Conservation (phyloP, 2,329 filamentous ascomycete species). For the Neoascochyta sp. region DNA sequence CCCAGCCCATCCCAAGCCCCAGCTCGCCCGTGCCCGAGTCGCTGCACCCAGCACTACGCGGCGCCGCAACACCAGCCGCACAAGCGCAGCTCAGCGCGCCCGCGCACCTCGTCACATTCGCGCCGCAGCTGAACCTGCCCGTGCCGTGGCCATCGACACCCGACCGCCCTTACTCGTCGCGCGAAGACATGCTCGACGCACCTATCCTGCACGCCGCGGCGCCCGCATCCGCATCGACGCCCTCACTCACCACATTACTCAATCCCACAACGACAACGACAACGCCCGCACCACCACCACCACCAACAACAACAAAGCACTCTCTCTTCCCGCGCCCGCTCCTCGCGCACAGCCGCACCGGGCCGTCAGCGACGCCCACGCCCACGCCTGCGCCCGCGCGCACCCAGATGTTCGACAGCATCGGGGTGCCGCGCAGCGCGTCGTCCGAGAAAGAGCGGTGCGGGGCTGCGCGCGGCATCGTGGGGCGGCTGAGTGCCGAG, state of each 20-base stretch:
- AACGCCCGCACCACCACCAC: slow-evolving; percentile 6
- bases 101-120: slow-evolving; percentile 5
- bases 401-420: slow-evolving; percentile 6
- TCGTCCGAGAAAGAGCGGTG: not conserved
- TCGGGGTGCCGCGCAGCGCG: slow-evolving; percentile 4
- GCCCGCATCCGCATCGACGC: slow-evolving; percentile 2
- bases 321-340: slow-evolving; percentile 21
- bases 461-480: slow-evolving; percentile 5
- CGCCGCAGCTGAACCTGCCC: slow-evolving; percentile 6
- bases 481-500: slow-evolving; percentile 14
- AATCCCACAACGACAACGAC: slow-evolving; percentile 1
- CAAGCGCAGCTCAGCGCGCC: slow-evolving; percentile 5
- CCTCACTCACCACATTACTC: slow-evolving; percentile 1
- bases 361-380: not conserved
- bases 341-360: not conserved
- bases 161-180: slow-evolving; percentile 6
- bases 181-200: slow-evolving; percentile 1
- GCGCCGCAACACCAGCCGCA: slow-evolving; percentile 3
- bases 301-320: slow-evolving; percentile 15
- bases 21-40: slow-evolving; percentile 7
- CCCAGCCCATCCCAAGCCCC: slow-evolving; percentile 3
- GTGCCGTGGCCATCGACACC: slow-evolving; percentile 14
- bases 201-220: slow-evolving; percentile 1
- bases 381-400: not conserved
- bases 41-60: slow-evolving; percentile 15